Evolutionary conservation across 495 filamentous ascomycete species (phyloP).

Genomic region (Glonium stellatum): DNA sequence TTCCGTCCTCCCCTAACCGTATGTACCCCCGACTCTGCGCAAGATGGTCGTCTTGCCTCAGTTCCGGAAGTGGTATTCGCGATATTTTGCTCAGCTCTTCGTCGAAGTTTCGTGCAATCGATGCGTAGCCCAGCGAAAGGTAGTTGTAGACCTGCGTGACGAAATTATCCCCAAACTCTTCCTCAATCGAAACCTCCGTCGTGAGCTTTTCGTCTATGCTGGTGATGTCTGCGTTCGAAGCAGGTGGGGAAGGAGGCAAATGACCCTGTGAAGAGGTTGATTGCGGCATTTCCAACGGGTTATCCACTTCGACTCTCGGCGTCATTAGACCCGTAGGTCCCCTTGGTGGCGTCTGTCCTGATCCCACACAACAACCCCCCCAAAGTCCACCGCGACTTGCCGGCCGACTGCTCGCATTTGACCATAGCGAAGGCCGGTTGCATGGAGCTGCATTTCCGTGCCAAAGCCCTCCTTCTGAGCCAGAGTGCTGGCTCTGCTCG

Average conservation of each 20-base stretch:
- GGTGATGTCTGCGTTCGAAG: slow-evolving; percentile 23
- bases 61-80: slow-evolving; percentile 53
- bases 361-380: slow-evolving; percentile 36
- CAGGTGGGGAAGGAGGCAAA: slow-evolving; percentile 28
- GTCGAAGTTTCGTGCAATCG: slow-evolving; percentile 74
- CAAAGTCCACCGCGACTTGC: slow-evolving; percentile 33
- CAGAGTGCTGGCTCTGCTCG: slow-evolving; percentile 35
- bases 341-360: slow-evolving; percentile 24
- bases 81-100: slow-evolving; percentile 74
- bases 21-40: slow-evolving; percentile 56
- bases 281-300: slow-evolving; percentile 28
- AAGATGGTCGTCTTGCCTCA: slow-evolving; percentile 64
- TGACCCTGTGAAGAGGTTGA: slow-evolving; percentile 18
- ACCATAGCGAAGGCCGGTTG: slow-evolving; percentile 16
- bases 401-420: slow-evolving; percentile 18
- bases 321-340: slow-evolving; percentile 36
- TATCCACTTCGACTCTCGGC: slow-evolving; percentile 22
- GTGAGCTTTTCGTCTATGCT: slow-evolving; percentile 43
- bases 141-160: slow-evolving; percentile 96
- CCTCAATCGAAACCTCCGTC: slow-evolving; percentile 46
- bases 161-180: slow-evolving; percentile 74
- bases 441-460: slow-evolving; percentile 13
- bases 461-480: slow-evolving; percentile 34
- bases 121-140: slow-evolving; percentile 81
- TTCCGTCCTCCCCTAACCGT: slow-evolving; percentile 45